phyloP scores from a whole-genome alignment of 2,329 filamentous ascomycete genomes.

The Metarhizium humberi region DNA sequence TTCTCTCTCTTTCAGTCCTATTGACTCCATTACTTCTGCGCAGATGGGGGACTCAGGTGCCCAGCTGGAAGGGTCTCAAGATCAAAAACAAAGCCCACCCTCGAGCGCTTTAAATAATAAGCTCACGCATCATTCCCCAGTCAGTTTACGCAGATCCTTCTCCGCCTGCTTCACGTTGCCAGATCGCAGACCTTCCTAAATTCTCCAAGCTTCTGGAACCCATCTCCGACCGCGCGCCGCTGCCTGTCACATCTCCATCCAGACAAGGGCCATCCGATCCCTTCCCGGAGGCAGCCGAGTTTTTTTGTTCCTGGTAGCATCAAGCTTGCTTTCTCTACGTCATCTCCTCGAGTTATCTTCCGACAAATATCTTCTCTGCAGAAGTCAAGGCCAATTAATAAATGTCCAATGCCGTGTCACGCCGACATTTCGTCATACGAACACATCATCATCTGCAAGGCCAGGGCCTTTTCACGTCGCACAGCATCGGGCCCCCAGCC shows the following conservation, averaged over 20 bases:
- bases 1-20: too few relatives aligned
- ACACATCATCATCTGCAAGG: neutral
- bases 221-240: neutral
- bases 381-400: neutral
- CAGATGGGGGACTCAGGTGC: too few relatives aligned
- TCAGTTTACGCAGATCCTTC: neutral
- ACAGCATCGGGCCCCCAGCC: neutral
- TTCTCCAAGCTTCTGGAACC: neutral
- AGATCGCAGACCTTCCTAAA: neutral
- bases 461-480: neutral
- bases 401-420: neutral
- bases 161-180: neutral
- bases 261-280: neutral
- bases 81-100: too few relatives aligned
- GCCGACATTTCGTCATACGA: neutral
- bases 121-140: neutral
- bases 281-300: neutral
- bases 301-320: neutral
- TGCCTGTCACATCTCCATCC: neutral
- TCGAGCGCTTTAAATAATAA: neutral
- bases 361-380: neutral
- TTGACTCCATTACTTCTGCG: too few relatives aligned
- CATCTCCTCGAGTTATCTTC: neutral
- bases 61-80: too few relatives aligned
- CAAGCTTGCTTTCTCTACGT: neutral